phyloP scores from a whole-genome alignment of 2,329 filamentous ascomycete genomes.

The Aspergillus pseudoterreus region DNA sequence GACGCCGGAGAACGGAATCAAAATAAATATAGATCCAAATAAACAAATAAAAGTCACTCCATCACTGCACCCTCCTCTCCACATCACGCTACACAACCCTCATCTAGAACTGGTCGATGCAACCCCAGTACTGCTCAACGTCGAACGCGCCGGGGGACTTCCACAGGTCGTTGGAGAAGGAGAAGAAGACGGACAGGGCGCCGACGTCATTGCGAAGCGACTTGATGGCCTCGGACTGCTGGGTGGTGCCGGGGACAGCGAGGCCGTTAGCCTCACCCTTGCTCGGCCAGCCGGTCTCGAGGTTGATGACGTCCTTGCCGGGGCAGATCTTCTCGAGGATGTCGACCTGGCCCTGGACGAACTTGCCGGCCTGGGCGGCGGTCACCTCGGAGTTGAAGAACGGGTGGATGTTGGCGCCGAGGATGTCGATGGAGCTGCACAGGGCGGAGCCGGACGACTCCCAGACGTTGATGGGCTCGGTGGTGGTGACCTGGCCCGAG shows the following conservation, averaged over 20 bases:
- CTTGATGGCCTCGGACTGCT: slow-evolving; percentile 71
- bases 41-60: not conserved
- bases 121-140: slow-evolving; percentile 82
- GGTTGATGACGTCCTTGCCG: slow-evolving; percentile 69
- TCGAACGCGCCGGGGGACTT: slow-evolving; percentile 66
- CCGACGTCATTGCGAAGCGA: slow-evolving; percentile 66
- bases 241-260: slow-evolving; percentile 61
- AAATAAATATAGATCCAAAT: not conserved
- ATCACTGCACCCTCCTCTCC: not conserved
- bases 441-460: slow-evolving; percentile 57
- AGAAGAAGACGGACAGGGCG: slow-evolving; percentile 74
- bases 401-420: slow-evolving; percentile 84
- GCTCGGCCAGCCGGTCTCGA: slow-evolving; percentile 89
- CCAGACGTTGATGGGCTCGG: slow-evolving; percentile 80
- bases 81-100: not conserved
- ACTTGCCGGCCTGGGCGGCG: slow-evolving; percentile 66
- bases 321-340: slow-evolving; percentile 68
- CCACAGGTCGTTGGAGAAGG: slow-evolving; percentile 75
- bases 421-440: slow-evolving; percentile 71
- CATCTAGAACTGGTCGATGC: slow-evolving; percentile 49
- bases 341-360: slow-evolving; percentile 70
- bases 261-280: slow-evolving; percentile 65
- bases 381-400: slow-evolving; percentile 78
- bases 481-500: slow-evolving; percentile 72
- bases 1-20: not conserved